A percentile compares a stretch with the other conserved stretches of the same genome.
Evolutionary conservation across 148 eudicot species (phyloP).

Genomic region (Heliosperma pusillum): DNA sequence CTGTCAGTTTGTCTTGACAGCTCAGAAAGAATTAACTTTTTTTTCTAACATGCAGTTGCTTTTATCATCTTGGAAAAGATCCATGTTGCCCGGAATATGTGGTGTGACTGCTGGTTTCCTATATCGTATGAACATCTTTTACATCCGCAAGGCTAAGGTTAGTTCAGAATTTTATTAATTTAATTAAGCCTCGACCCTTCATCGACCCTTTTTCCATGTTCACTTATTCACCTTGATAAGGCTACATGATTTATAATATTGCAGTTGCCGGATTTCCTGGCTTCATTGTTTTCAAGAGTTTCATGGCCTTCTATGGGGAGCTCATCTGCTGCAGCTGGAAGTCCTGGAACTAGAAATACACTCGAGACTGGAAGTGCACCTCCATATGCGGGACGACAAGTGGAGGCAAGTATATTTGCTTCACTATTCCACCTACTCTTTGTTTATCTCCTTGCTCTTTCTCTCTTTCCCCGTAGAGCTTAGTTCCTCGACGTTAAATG

Average conservation of each 20-base stretch:
- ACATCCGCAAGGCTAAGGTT: slow-evolving; percentile 82
- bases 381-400: slow-evolving; percentile 51
- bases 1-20: slow-evolving; percentile 1
- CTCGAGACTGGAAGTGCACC: slow-evolving; percentile 45
- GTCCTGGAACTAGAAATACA: slow-evolving; percentile 55
- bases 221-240: not conserved
- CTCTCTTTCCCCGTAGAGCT: too few species aligned
- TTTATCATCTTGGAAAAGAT: slow-evolving; percentile 91
- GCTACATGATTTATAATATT: slow-evolving; percentile 16
- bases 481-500: too few species aligned
- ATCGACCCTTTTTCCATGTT: too few species aligned
- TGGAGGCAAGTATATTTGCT: slow-evolving; percentile 58
- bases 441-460: too few species aligned
- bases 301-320: slow-evolving; percentile 64
- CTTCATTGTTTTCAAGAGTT: slow-evolving; percentile 71
- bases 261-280: slow-evolving; percentile 77
- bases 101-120: slow-evolving; percentile 83
- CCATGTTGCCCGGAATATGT: slow-evolving; percentile 77
- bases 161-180: not conserved
- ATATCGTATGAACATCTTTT: slow-evolving; percentile 67
- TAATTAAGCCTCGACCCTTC: too few species aligned
- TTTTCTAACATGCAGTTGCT: slow-evolving; percentile 58
- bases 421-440: not conserved
- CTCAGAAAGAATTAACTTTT: slow-evolving; percentile 8
- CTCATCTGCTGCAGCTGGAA: slow-evolving; percentile 46